Percentiles rank a stretch among this genome's conserved stretches.
Evolutionary conservation across 2,329 filamentous ascomycete genomes (phyloP).

Genomic region (Exophiala dermatitidis): DNA sequence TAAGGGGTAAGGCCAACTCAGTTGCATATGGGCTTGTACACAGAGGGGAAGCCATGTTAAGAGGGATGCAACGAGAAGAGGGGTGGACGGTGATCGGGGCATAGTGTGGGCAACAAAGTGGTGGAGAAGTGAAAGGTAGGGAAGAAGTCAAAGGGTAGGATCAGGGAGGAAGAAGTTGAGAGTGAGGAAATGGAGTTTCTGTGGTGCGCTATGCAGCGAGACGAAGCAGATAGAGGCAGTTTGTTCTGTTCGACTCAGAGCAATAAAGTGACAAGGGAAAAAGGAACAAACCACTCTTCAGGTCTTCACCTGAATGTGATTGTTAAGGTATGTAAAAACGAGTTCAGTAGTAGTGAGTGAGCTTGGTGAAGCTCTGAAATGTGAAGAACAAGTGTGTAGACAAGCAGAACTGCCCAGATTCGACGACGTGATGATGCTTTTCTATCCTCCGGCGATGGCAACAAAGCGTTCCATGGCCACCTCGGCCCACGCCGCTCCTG

Average conservation of each 20-base stretch:
- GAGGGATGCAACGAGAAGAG: slow-evolving; percentile 12
- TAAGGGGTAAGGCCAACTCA: slow-evolving; percentile 49
- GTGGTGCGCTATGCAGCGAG: background rate
- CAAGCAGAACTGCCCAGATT: background rate
- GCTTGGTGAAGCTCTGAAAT: background rate
- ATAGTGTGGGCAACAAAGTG: slow-evolving; percentile 4
- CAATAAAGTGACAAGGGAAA: background rate
- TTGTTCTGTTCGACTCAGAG: background rate
- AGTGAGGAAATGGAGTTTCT: background rate
- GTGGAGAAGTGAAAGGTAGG: background rate
- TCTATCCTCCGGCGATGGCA: slow-evolving; percentile 7
- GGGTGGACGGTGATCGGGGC: slow-evolving; percentile 2
- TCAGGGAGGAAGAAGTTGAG: background rate
- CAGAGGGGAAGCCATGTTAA: slow-evolving; percentile 19
- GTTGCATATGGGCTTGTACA: slow-evolving; percentile 46
- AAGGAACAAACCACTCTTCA: background rate
- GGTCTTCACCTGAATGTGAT: background rate
- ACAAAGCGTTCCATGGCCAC: slow-evolving; percentile 6
- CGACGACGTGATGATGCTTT: slow-evolving; percentile 8
- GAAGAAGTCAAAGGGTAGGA: background rate
- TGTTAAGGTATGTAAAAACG: background rate
- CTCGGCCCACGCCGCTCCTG: background rate
- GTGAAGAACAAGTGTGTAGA: background rate
- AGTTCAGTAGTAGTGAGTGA: background rate
- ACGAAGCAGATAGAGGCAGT: background rate